Evolutionary conservation across 495 filamentous ascomycete genomes (phyloP), one percentile per base, ranked within the genome.

Genomic region (Hypoxylon trugodes): DNA sequence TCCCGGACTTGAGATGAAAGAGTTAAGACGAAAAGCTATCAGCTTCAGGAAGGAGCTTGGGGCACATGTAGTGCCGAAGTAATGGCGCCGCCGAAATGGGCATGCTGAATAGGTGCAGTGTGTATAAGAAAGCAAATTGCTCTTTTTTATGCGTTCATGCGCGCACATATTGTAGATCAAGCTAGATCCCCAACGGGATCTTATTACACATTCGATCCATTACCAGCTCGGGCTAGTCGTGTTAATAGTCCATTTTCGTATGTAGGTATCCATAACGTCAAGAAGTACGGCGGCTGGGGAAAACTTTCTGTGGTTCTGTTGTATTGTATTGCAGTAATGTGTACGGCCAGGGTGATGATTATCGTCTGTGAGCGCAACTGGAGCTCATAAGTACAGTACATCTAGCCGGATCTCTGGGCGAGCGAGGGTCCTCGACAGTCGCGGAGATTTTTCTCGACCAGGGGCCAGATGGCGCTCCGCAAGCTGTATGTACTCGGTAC

Each of bases 111-210:
- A 15, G 15, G 56, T 43, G 50, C 50, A 40, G 49, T 47, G 38
- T 18, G 35, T 64, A 58, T 50, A 60, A 56, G 53, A 58, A 64
- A 62, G 60, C 45, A 68, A 68, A 68, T 68, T 68, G 50, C 40
- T 53, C 48, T 56, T 55, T 15, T 47, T 68, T 58, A 68, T 68
- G 65, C 65, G 60, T 68, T 64, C 59, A 68, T 68, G 65, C 65
- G 65, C 36, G 9, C 19, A 28, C 10, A 30, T 10, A 30, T 30
- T 37, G 59, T 41, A 59, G 59, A 68, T 68, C 65, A 62, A 55
- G 59, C 59, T 64, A 68, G 53, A 68, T 68, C 59, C 49, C 22
- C 52, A 28, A 21, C 26, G 45, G 50, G 50, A 55, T 46, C 56
- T 60, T 49, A 54, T 52, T 65, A 50, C 35, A 59, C 35, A 53